phyloP scores from a whole-genome alignment of 2,329 filamentous ascomycete species.

The Neoarthrinium moseri region DNA sequence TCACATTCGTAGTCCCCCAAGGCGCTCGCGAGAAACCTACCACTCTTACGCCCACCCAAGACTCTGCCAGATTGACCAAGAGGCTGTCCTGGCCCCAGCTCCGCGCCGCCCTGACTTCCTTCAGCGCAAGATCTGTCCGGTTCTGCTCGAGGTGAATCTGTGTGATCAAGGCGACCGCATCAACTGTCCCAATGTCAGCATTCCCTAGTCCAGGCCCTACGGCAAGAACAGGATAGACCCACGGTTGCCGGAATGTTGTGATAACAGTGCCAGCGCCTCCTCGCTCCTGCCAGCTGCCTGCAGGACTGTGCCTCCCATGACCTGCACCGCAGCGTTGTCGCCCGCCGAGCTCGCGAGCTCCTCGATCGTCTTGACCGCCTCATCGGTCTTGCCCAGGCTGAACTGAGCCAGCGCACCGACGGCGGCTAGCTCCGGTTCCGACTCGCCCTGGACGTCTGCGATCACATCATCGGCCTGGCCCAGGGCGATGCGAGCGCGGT shows the following conservation, averaged over 20 bases:
- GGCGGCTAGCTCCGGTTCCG: conserved; percentile 72
- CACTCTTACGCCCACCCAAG: conserved; percentile 87
- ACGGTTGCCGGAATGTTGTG: conserved; percentile 85
- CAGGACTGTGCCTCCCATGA: conserved; percentile 78
- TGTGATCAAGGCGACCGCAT: conserved; percentile 81
- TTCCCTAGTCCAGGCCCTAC: too few relatives aligned
- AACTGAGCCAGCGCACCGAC: conserved; percentile 73
- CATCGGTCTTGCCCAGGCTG: conserved; percentile 55
- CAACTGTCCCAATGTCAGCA: conserved; percentile 44
- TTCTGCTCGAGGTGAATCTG: conserved; percentile 94
- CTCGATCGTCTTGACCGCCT: conserved; percentile 63
- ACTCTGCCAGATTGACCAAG: conserved; percentile 90
- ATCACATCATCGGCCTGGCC: conserved; percentile 75
- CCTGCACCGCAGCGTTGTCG: conserved; percentile 79
- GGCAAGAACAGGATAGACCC: conserved; percentile 35
- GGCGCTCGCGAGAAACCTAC: conserved; percentile 49
- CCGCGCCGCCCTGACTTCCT: conserved; percentile 83
- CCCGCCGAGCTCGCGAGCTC: conserved; percentile 64
- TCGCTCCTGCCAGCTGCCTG: conserved; percentile 80
- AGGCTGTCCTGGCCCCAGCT: conserved; percentile 95
- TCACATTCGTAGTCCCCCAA: conserved; percentile 8
- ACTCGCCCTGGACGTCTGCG: conserved; percentile 61
- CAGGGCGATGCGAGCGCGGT: conserved; percentile 80
- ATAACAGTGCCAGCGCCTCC: conserved; percentile 76
- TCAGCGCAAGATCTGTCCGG: conserved; percentile 83